Evolutionary conservation across 176 grass and related monocot species (phyloP).

Genomic region (Poa pratensis): DNA sequence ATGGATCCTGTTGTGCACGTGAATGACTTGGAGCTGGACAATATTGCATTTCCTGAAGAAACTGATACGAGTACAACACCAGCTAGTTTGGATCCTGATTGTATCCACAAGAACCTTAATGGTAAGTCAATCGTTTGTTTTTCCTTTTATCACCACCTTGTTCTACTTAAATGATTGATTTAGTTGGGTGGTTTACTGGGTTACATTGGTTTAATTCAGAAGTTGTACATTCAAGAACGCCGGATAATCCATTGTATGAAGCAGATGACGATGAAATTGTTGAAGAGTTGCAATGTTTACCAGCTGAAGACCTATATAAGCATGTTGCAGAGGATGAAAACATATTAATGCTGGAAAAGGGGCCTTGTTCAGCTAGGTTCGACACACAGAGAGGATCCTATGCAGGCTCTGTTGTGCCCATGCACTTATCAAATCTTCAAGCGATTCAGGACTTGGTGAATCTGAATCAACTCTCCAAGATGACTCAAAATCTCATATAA

Average conservation of each 20-base stretch:
- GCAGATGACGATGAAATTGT: constrained; percentile 36
- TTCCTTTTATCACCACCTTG: constrained; percentile 9
- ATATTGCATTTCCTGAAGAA: constrained; percentile 39
- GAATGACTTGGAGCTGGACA: constrained; percentile 34
- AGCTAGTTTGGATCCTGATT: constrained; percentile 29
- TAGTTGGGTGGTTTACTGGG: constrained; percentile 17
- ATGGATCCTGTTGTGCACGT: constrained; percentile 39
- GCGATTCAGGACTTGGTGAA: constrained; percentile 29
- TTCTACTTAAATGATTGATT: constrained; percentile 37
- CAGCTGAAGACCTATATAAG: constrained; percentile 42
- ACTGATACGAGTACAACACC: not conserved
- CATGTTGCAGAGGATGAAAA: constrained; percentile 33
- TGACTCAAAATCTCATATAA: constrained; percentile 16
- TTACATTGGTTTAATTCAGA: constrained; percentile 43
- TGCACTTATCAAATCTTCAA: constrained; percentile 42
- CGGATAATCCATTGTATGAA: constrained; percentile 28
- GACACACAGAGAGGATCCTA: constrained; percentile 39
- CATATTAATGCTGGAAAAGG: constrained; percentile 37
- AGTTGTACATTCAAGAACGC: constrained; percentile 38
- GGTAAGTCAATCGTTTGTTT: constrained; percentile 39
- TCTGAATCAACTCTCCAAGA: constrained; percentile 32
- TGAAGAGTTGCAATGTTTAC: constrained; percentile 40
- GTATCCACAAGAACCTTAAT: constrained; percentile 25
- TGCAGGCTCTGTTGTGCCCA: constrained; percentile 31
- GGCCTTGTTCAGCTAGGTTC: constrained; percentile 43